These are phyloP conservation scores for Knufia petricola DNA, from an alignment of 2,329 filamentous ascomycete species.

Conservation along the genomic window DNA sequence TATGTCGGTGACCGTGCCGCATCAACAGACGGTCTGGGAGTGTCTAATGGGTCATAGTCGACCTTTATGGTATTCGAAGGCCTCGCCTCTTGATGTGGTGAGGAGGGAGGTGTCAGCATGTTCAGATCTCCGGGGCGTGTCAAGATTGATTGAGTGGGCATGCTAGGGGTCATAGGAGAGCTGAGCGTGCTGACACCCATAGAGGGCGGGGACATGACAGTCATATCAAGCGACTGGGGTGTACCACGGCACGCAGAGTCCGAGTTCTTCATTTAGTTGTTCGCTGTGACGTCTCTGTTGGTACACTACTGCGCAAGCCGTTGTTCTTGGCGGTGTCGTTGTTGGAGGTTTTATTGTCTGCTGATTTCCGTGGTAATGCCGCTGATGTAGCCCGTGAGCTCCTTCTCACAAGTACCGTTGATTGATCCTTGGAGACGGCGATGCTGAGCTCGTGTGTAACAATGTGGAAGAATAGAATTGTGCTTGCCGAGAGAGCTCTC, in stretches of 20 bases:
- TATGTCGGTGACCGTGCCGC: not conserved
- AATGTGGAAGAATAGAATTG: too few relatives aligned
- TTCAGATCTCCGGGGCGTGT: not conserved
- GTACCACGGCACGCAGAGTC: not conserved
- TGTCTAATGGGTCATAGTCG: conserved; percentile 12
- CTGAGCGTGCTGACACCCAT: conserved; percentile 9
- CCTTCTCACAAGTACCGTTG: too few relatives aligned
- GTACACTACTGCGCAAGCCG: not conserved
- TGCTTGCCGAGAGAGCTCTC: too few relatives aligned
- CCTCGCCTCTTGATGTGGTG: conserved; percentile 13
- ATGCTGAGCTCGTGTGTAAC: too few relatives aligned
- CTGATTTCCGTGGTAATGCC: not conserved
- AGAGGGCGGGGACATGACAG: conserved; percentile 11
- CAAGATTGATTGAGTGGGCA: not conserved
- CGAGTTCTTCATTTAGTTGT: not conserved
- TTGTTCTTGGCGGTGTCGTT: not conserved
- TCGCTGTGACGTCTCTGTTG: not conserved
- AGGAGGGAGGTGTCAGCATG: conserved; percentile 19
- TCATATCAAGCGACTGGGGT: conserved; percentile 9
- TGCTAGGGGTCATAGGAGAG: conserved; percentile 14
- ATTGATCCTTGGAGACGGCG: too few relatives aligned
- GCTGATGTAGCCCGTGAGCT: not conserved
- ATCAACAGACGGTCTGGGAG: conserved; percentile 2
- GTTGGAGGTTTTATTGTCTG: not conserved
- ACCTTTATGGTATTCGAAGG: conserved; percentile 11